Base-by-base conservation (phyloP, 768 basidiomycete genomes). In the Arthromyces matolae region DNA sequence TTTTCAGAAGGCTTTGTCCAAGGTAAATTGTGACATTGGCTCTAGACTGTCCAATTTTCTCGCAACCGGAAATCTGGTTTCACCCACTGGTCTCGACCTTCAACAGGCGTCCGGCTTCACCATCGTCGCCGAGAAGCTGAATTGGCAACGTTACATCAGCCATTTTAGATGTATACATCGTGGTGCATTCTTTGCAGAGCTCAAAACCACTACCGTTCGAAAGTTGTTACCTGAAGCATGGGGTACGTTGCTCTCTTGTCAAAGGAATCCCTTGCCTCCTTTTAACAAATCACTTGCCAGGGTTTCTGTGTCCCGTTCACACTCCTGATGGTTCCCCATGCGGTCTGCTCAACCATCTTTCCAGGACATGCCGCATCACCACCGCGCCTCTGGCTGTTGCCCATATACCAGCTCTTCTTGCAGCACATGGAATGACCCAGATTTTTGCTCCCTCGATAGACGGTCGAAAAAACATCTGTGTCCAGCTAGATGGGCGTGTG, bases 81-180 rank as follows among this genome's bases (percentile, higher is more conserved):
- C 96, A 8, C 93, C 92, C 0, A 86, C 92, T 1, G 96, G 96
- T 51, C 83, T 99, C 45, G 96, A 98, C 69, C 72, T 99, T 13
- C 95, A 98, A 64, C 96, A 99, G 67, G 86, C 94, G 0, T 87
- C 93, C 14, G 96, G 96, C n/a, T 98, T 95, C 69, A 98, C 96
- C 1, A 96, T 99, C 57, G 89, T 98, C 27, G 96, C 94, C 5
- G 96, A 99, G 72, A 98, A 98, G 68, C 77, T 99, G 51, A 99
- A 99, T 66, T 99, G 96, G 83, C 86, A 89, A 57, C 92, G 96
- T 29, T 99, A 97, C 67, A 93, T 99, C 66, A 89, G 89, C 61
- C 96, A 99, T 71, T 99, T 99, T 75, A 79, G 96, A 48, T 96
- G 90, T 66, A 93, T 99, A 24, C 96, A 99, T 70, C 90, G 96